Percentiles rank a stretch among this genome's conserved stretches.
Evolutionary conservation across 208 protist species (phyloP).

Genomic region (Porcisia hertigi): DNA sequence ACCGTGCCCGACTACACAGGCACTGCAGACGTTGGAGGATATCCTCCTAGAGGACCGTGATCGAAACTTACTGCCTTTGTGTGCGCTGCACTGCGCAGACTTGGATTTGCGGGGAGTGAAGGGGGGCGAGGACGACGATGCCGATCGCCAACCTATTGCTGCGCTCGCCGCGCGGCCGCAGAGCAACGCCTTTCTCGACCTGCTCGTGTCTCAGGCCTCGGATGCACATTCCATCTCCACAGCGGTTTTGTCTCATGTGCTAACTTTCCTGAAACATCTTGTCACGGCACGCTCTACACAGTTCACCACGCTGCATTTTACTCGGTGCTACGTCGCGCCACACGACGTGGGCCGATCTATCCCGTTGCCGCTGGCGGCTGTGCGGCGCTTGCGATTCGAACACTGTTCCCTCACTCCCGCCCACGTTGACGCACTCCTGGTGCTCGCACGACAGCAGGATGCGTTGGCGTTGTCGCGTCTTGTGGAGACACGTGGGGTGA

Average conservation of each 20-base stretch:
- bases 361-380: constrained; percentile 30
- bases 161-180: neutral
- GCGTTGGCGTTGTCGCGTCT: neutral
- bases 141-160: neutral
- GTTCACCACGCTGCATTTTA: constrained; percentile 43
- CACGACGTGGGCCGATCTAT: constrained; percentile 40
- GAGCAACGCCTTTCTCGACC: constrained; percentile 47
- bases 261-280: constrained; percentile 48
- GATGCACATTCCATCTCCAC: neutral
- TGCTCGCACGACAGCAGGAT: constrained; percentile 28
- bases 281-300: constrained; percentile 21
- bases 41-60: constrained; percentile 76
- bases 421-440: constrained; percentile 61
- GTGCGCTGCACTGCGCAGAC: constrained; percentile 53
- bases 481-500: neutral
- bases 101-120: constrained; percentile 25
- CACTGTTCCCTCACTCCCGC: constrained; percentile 59
- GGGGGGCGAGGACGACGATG: neutral
- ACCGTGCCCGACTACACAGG: constrained; percentile 26
- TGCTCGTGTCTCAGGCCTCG: constrained; percentile 19
- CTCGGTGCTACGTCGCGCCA: constrained; percentile 50
- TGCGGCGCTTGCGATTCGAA: constrained; percentile 52
- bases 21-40: constrained; percentile 60
- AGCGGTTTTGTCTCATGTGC: constrained; percentile 24
- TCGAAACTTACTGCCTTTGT: constrained; percentile 23